phyloP scores from a whole-genome alignment of 805 yeast species.

The Starmerella tilneyi region DNA sequence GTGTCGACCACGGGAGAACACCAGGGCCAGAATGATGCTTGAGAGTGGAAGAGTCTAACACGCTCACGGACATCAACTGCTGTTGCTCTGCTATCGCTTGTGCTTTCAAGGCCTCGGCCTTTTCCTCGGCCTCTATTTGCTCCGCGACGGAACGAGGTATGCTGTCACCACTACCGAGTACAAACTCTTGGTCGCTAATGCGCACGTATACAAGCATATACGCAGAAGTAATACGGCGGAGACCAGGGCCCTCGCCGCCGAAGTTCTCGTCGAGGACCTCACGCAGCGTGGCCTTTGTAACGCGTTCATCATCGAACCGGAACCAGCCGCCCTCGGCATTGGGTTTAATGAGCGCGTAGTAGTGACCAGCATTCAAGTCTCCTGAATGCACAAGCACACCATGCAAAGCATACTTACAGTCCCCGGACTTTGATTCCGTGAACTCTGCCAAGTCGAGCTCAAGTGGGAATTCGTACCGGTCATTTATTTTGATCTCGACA shows the following conservation, averaged over 20 bases:
- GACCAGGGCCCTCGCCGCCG: slow-evolving; percentile 50
- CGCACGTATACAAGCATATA: slow-evolving; percentile 92
- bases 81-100: slow-evolving; percentile 63
- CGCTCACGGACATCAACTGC: slow-evolving; percentile 18
- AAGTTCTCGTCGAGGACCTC: slow-evolving; percentile 89
- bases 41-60: slow-evolving; percentile 8
- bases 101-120: slow-evolving; percentile 43
- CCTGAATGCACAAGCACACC: slow-evolving; percentile 96
- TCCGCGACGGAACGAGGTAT: slow-evolving; percentile 57
- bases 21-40: slow-evolving; percentile 19
- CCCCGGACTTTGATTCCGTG: slow-evolving; percentile 44
- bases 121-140: slow-evolving; percentile 53
- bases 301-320: slow-evolving; percentile 91
- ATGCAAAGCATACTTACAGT: slow-evolving; percentile 74
- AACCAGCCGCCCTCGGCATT: slow-evolving; percentile 53
- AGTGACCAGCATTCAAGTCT: slow-evolving; percentile 91
- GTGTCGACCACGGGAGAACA: slow-evolving; percentile 12
- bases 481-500: slow-evolving; percentile 81
- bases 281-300: slow-evolving; percentile 69
- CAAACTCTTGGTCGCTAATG: slow-evolving; percentile 44
- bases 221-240: slow-evolving; percentile 83
- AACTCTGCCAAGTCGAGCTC: slow-evolving; percentile 70
- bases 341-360: slow-evolving; percentile 88
- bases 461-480: slow-evolving; percentile 80
- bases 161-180: slow-evolving; percentile 46